Evolutionary conservation across 2,329 filamentous ascomycete species (phyloP).

Genomic region (Neonectria magnoliae): DNA sequence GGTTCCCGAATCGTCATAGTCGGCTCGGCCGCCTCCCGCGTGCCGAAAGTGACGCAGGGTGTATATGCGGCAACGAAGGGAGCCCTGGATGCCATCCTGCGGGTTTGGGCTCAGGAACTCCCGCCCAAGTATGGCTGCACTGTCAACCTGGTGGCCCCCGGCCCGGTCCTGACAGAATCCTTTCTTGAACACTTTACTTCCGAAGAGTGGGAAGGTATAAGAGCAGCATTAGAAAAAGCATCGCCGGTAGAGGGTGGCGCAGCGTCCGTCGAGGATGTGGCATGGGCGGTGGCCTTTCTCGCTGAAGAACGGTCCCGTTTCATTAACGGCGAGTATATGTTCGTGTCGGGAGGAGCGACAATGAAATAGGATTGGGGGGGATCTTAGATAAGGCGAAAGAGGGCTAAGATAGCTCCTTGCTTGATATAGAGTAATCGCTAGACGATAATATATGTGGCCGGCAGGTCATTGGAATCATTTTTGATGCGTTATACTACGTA

Average conservation of each 20-base stretch:
- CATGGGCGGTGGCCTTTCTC: conserved; percentile 16
- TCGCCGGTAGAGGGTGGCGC: conserved; percentile 15
- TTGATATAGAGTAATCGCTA: neutral
- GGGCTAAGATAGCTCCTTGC: too few relatives aligned
- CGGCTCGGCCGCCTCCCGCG: conserved; percentile 19
- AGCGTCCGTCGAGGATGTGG: conserved; percentile 14
- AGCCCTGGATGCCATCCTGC: conserved; percentile 14
- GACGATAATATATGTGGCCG: too few relatives aligned
- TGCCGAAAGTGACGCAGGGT: conserved; percentile 13
- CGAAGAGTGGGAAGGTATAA: conserved; percentile 6
- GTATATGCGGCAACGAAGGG: conserved; percentile 17
- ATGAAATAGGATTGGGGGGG: neutral
- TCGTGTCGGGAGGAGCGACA: conserved; percentile 10
- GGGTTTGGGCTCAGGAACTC: conserved; percentile 14
- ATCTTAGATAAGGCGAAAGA: too few relatives aligned
- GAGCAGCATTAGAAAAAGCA: neutral
- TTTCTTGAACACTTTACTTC: conserved; percentile 13
- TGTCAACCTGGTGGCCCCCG: conserved; percentile 1
- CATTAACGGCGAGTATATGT: conserved; percentile 20
- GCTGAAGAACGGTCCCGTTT: conserved; percentile 18
- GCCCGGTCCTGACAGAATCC: conserved; percentile 12
- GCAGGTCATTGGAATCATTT: too few relatives aligned
- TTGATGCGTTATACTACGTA: too few relatives aligned
- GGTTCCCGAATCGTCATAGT: conserved; percentile 17
- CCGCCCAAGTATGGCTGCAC: conserved; percentile 10